Base-by-base conservation (phyloP, 2,329 filamentous ascomycete species). In the Penicillium carneum region DNA sequence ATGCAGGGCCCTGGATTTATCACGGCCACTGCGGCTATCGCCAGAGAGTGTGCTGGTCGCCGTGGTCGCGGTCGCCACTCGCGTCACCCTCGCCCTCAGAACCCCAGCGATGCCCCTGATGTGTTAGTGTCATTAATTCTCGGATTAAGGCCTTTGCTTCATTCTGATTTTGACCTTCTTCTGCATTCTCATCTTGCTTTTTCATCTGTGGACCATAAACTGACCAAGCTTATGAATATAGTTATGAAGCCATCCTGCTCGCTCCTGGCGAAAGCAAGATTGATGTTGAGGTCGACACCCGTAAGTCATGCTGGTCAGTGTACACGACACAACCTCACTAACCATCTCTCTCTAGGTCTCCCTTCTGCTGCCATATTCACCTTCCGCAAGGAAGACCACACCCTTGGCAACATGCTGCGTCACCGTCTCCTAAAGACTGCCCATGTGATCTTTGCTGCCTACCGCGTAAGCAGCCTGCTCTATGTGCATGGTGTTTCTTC, bases 301-400 rank as follows among this genome's bases (percentile, higher is more conserved):
- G 94, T 96, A 84, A 79, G 90, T 80, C n/a, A 51, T 42, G 55
- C 49, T 56, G 12, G 38, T 26, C 14, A 46, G 41, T 52, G 12
- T 18, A 18, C 14, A n/a, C n/a, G 6, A 6, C 9, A 11, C 10
- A 34, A 1, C 16, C 33, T 39, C 38, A 38, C 60, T 69, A 29
- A 70, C 57, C 11, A 1, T 42, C 7, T 29, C 16, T 9, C n/a
- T 38, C 42, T 61, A 95, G 93, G 92, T 74, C 93, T 96, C 76
- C 92, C 94, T 23, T 96, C 97, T 76, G 93, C 91, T n/a, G 91
- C 92, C 10, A 91, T 97, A 79, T 99, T 99, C 82, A 88, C 92
- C 61, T 88, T 99, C 80, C 92, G 92, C 80, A 98, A 97, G 79
- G 95, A 99, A 78, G 95, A 99, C 72, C 94, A 97, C 80, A 97